These are phyloP conservation scores for Wallacemonas sp. DNA, from an alignment of 208 protist genomes.

Conservation along the genomic window DNA sequence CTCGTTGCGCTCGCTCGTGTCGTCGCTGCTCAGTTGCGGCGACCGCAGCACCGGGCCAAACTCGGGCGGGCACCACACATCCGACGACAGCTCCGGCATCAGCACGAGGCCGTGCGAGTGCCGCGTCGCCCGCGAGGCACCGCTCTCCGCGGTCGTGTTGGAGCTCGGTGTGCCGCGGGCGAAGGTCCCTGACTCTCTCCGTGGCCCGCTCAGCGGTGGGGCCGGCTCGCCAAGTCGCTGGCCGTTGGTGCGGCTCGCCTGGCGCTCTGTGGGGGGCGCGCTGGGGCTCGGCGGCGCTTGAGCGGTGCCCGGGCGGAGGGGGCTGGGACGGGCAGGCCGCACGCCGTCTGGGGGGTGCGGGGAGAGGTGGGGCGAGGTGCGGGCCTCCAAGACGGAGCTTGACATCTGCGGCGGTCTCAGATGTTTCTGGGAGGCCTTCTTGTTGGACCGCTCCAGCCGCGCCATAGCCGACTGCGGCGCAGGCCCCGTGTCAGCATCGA, in stretches of 20 bases:
- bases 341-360: background rate
- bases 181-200: background rate
- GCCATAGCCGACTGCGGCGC: background rate
- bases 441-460: background rate
- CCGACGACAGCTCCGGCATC: background rate
- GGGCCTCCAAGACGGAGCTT: background rate
- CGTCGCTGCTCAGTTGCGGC: background rate
- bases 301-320: background rate
- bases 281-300: background rate
- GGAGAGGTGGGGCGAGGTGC: background rate
- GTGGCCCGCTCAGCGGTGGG: background rate
- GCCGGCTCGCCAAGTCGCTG: no score
- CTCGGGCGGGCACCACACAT: slow-evolving; percentile 8
- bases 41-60: slow-evolving; percentile 7
- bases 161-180: background rate
- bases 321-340: background rate
- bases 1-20: background rate
- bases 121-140: background rate
- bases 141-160: background rate
- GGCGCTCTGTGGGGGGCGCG: no score
- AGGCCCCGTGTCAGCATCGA: background rate
- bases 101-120: background rate
- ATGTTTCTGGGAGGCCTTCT: background rate
- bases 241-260: no score
- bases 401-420: background rate